Percentiles rank a stretch among this genome's conserved stretches.
phyloP scores from a whole-genome alignment of 352 stramenopile species.

The Blastocystis sp. region DNA sequence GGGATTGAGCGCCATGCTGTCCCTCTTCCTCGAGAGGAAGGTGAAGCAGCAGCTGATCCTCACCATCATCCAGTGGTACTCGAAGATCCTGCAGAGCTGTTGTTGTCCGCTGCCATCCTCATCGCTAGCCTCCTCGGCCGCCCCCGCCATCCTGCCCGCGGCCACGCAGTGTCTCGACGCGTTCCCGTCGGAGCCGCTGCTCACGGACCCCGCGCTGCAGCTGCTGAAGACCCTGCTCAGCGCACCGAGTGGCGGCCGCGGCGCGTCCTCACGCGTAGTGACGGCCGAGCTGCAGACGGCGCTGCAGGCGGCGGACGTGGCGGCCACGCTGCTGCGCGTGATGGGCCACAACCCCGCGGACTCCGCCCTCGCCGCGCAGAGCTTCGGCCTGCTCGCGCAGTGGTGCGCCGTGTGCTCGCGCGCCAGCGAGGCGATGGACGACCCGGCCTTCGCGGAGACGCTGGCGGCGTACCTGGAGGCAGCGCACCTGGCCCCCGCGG shows the following conservation, averaged over 20 bases:
- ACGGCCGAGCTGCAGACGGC: background rate
- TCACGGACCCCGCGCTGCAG: background rate
- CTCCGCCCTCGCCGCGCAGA: background rate
- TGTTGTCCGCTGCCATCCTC: background rate
- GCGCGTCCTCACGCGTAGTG: background rate
- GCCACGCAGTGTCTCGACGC: background rate
- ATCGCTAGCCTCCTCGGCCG: background rate
- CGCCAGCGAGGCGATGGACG: background rate
- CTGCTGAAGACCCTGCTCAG: background rate
- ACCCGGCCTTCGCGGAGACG: background rate
- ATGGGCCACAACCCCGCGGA: background rate
- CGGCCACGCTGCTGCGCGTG: background rate
- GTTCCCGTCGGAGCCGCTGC: background rate
- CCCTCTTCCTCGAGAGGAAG: background rate
- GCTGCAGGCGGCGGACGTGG: background rate
- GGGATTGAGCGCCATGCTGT: background rate
- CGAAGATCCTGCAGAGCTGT: background rate
- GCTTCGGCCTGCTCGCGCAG: background rate
- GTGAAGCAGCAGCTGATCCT: background rate
- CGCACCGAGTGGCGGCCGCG: background rate
- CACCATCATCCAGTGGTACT: background rate
- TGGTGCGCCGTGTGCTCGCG: background rate
- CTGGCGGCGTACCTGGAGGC: background rate
- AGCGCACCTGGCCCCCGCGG: background rate
- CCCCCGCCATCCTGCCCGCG: background rate